Conservation (phyloP, 2,329 filamentous ascomycete species). For the Ophiostoma himal-ulmi region DNA sequence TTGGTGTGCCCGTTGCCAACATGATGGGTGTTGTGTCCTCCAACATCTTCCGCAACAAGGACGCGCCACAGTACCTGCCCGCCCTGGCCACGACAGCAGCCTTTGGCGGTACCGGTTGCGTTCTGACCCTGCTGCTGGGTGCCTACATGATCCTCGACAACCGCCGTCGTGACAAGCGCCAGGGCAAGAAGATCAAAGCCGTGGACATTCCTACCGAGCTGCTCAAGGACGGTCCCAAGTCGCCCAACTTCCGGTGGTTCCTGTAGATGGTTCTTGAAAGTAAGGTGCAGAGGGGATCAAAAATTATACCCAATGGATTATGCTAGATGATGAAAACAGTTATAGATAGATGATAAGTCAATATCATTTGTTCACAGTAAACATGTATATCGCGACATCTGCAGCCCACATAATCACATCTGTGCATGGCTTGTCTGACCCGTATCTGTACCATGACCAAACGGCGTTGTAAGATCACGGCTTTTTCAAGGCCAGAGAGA, state of each 20-base stretch:
- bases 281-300: not conserved
- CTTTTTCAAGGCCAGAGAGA: conserved; percentile 53
- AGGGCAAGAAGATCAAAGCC: conserved; percentile 51
- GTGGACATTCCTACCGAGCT: conserved; percentile 52
- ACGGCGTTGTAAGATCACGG: conserved; percentile 44
- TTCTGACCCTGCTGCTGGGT: conserved; percentile 52
- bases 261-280: conserved; percentile 14
- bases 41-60: conserved; percentile 60
- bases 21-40: conserved; percentile 66
- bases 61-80: conserved; percentile 61
- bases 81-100: conserved; percentile 59
- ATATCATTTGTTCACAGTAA: not conserved
- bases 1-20: conserved; percentile 70
- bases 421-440: conserved; percentile 41
- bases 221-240: conserved; percentile 49
- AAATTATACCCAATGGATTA: not conserved
- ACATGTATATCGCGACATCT: not conserved
- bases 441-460: conserved; percentile 61
- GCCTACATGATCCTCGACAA: conserved; percentile 63
- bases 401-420: not conserved
- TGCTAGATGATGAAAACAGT: not conserved
- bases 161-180: conserved; percentile 49
- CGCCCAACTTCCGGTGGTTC: conserved; percentile 53
- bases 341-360: not conserved
- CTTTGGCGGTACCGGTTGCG: conserved; percentile 55